Evolutionary conservation across 441 rosid genomes (phyloP), one percentile per base, ranked within the genome.

Genomic region (Adansonia rubrostipa): DNA sequence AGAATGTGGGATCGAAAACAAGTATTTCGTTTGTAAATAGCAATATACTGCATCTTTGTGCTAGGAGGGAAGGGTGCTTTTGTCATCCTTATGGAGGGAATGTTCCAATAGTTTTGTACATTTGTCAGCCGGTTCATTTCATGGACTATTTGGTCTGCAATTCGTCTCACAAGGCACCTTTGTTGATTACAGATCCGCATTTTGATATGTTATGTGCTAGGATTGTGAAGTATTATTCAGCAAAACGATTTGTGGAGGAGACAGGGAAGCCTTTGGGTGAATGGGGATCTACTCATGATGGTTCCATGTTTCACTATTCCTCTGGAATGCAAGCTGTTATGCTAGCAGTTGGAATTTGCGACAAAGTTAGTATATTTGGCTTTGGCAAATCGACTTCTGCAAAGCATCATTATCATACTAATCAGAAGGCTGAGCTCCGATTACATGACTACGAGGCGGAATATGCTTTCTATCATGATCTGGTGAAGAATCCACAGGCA

Each of bases 281-380:
- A 44, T 95, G 97, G 99, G 85, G 84, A 28, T 82, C 86, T 22
- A 58, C 63, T 0, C 98, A 93, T 63, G 97, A 91, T 64, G 97
- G 93, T 4, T 76, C 89, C 2, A 68, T 89, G 88, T 95, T 95
- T 79, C 99, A 95, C 60, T 95, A 95, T 87, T 93, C 98, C 0
- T 95, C 99, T 1, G 99, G 99, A 56, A 86, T 95, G 89, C 97
- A 95, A 56, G 99, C 98, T 44, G 88, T 92, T 51, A 88, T 91
- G 95, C 86, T 95, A 36, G 91, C 98, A 0, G 79, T 87, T 11
- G 99, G 98, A 36, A 77, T 92, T 28, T 95, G 98, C 54, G 95
- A 95, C 62, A 83, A 80, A 82, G 99, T 93, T 56, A 82, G 92
- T 9, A 71, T 95, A 8, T 92, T 95, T n/a, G 99, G 99, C 44